Evolutionary conservation across 768 basidiomycete species (phyloP).

Genomic region (Pleurotus platypus): DNA sequence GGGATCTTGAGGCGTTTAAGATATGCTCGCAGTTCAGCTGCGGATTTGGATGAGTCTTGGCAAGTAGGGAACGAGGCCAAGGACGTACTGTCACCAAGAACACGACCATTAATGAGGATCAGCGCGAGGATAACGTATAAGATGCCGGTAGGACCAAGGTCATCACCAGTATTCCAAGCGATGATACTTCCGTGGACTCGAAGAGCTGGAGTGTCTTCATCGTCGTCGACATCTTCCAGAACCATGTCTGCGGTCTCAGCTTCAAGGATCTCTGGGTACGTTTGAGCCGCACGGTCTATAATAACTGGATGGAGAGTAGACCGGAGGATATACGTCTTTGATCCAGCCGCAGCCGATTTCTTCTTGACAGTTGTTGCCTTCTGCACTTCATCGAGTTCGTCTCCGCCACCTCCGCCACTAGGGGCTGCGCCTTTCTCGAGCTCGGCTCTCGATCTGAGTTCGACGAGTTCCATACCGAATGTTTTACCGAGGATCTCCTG

Average conservation of each 20-base stretch:
- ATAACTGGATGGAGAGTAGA: conserved; percentile 62
- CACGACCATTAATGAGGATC: conserved; percentile 77
- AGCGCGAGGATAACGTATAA: conserved; percentile 80
- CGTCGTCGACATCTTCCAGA: conserved; percentile 48
- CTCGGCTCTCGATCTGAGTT: conserved; percentile 62
- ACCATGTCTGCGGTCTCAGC: conserved; percentile 44
- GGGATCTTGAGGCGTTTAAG: conserved; percentile 69
- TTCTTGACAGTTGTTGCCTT: conserved; percentile 60
- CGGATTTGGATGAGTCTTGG: neutral
- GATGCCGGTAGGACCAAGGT: conserved; percentile 68
- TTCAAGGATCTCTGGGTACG: conserved; percentile 51
- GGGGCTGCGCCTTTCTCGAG: conserved; percentile 35
- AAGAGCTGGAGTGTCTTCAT: conserved; percentile 30
- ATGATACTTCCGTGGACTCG: conserved; percentile 66
- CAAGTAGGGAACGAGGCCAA: neutral
- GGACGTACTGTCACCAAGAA: conserved; percentile 68
- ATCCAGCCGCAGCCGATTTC: conserved; percentile 56
- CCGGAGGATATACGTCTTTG: conserved; percentile 83
- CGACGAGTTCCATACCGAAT: conserved; percentile 84
- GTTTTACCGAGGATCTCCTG: conserved; percentile 60
- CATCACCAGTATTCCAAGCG: conserved; percentile 66
- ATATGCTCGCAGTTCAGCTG: conserved; percentile 71
- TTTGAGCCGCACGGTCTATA: conserved; percentile 56
- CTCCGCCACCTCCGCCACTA: conserved; percentile 28
- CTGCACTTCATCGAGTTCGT: conserved; percentile 42